A percentile compares a stretch with the other conserved stretches of the same genome.
phyloP scores from a whole-genome alignment of 2,329 filamentous ascomycete species.

The Fusarium albidum region DNA sequence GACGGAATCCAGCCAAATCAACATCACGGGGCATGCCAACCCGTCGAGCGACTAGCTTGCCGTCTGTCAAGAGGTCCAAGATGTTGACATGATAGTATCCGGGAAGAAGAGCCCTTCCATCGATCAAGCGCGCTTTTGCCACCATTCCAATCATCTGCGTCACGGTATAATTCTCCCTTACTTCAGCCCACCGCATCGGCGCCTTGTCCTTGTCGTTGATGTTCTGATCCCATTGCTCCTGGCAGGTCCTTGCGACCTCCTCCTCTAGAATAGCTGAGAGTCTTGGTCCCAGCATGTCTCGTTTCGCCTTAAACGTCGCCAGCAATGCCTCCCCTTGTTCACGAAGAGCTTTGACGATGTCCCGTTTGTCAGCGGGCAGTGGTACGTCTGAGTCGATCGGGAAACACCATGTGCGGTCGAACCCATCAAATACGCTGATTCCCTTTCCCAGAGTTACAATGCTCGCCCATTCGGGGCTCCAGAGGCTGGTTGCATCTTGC shows the following conservation, averaged over 20 bases:
- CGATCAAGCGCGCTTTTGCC: slow-evolving; percentile 28
- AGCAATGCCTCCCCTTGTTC: slow-evolving; percentile 11
- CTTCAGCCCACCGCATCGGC: slow-evolving; percentile 23
- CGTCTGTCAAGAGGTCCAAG: slow-evolving; percentile 26
- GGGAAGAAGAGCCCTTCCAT: slow-evolving; percentile 25
- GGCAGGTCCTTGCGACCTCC: slow-evolving; percentile 24
- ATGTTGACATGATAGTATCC: slow-evolving; percentile 27
- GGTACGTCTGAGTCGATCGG: slow-evolving; percentile 24
- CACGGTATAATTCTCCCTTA: slow-evolving; percentile 4
- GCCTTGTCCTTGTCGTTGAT: not conserved
- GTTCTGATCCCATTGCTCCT: slow-evolving; percentile 29
- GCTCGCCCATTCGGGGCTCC: slow-evolving; percentile 27
- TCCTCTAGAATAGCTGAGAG: slow-evolving; percentile 16
- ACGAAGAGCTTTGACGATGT: slow-evolving; percentile 14
- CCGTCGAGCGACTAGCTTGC: slow-evolving; percentile 22
- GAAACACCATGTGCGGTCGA: slow-evolving; percentile 35
- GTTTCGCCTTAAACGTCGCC: not conserved
- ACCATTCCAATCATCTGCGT: slow-evolving; percentile 23
- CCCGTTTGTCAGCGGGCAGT: slow-evolving; percentile 17
- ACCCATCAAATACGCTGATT: slow-evolving; percentile 34
- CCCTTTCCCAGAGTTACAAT: slow-evolving; percentile 7
- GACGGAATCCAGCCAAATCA: slow-evolving; percentile 8
- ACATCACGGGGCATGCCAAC: slow-evolving; percentile 19
- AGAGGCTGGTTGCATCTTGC: slow-evolving; percentile 32
- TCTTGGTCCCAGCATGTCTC: not conserved